Conservation (phyloP, 306 rosid species). For the Pyrus bretschneideri region DNA sequence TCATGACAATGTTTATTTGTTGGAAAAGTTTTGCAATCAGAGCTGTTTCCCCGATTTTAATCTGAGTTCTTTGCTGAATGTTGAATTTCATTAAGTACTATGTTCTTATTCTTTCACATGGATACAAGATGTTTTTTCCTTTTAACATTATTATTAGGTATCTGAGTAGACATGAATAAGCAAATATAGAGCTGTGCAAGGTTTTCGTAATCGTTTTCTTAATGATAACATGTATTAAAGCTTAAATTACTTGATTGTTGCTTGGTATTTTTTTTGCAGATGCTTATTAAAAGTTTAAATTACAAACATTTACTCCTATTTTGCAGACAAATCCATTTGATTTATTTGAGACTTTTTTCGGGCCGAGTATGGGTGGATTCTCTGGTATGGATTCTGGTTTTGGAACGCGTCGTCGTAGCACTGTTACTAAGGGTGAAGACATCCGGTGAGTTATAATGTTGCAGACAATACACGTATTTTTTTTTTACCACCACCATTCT, state of each 20-base stretch:
- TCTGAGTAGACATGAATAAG: neutral
- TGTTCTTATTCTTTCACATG: neutral
- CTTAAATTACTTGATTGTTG: conserved; percentile 18
- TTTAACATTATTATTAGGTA: neutral
- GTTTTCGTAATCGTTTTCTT: neutral
- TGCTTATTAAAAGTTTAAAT: neutral
- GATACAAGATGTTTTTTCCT: neutral
- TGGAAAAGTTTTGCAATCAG: neutral
- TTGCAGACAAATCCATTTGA: conserved; percentile 96
- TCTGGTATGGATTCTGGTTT: conserved; percentile 78
- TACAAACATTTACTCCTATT: conserved; percentile 1
- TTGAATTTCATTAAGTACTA: neutral
- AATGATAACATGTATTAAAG: neutral
- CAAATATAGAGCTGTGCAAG: neutral
- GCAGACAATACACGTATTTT: neutral
- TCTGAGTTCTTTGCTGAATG: neutral
- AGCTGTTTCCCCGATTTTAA: neutral
- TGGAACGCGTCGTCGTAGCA: conserved; percentile 76
- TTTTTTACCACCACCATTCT: conserved; percentile 11
- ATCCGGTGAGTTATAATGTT: conserved; percentile 56
- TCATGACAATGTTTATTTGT: neutral
- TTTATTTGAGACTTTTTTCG: conserved; percentile 94
- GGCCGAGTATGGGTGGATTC: conserved; percentile 78
- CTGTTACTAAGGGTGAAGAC: conserved; percentile 93
- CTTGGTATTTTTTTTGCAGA: conserved; percentile 44